Evolutionary conservation across 1,284 basidiomycete genomes (phyloP), one percentile per base, ranked within the genome.

Genomic region (Stereum hirsutum): DNA sequence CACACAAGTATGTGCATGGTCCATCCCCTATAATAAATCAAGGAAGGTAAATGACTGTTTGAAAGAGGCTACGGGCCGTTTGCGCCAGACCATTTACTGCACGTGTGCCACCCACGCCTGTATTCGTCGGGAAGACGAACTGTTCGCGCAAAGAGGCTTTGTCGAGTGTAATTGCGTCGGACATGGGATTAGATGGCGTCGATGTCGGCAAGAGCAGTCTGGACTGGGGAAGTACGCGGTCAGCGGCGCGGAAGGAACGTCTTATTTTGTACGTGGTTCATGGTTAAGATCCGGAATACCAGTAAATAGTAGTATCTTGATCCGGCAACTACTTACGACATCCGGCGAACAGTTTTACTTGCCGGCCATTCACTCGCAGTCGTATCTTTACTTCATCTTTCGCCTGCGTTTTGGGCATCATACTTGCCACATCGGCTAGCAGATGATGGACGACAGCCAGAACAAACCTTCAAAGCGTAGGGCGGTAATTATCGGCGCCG

Each of bases 1-100:
- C 96, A 62, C 91, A 96, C 41, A 99, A 80, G 63, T 99, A 99
- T 32, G 84, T 78, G 59, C 78, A 79, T 45, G 71, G 65, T 43
- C 62, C 59, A 49, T 79, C 74, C 68, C 58, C 71, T 75, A 48
- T n/a, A n/a, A n/a, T n/a, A n/a, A n/a, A n/a, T n/a, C n/a, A n/a
- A n/a, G n/a, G n/a, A n/a, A n/a, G n/a, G n/a, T n/a, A n/a, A n/a
- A n/a, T n/a, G n/a, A n/a, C n/a, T n/a, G n/a, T n/a, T n/a, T n/a
- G n/a, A n/a, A n/a, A n/a, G n/a, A n/a, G n/a, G n/a, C n/a, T n/a
- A n/a, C n/a, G n/a, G n/a, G n/a, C n/a, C n/a, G n/a, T n/a, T n/a
- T n/a, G n/a, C n/a, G n/a, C n/a, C n/a, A n/a, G n/a, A n/a, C n/a
- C 26, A 40, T 19, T 28, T 21, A 17, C 47, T 27, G 69, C 62